Conservation (phyloP, 805 yeast species). For the Candida silvicultrix region DNA sequence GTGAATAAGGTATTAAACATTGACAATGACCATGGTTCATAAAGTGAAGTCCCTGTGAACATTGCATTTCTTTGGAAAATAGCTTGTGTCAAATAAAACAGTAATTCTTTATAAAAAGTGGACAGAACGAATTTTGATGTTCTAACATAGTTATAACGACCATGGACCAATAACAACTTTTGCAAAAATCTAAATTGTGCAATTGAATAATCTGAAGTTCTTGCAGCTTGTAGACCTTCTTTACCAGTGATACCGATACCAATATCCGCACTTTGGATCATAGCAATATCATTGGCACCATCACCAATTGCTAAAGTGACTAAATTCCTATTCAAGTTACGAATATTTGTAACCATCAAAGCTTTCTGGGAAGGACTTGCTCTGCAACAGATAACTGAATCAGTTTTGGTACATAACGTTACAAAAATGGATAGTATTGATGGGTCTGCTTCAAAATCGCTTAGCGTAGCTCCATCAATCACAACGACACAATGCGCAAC, state of each 20-base stretch:
- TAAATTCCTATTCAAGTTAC: slow-evolving; percentile 56
- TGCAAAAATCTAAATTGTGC: slow-evolving; percentile 87
- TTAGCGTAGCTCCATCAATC: slow-evolving; percentile 86
- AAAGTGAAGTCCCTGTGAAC: slow-evolving; percentile 89
- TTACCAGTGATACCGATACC: slow-evolving; percentile 97
- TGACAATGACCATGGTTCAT: slow-evolving; percentile 93
- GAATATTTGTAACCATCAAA: slow-evolving; percentile 73
- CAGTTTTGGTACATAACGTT: slow-evolving; percentile 80
- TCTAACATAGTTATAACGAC: slow-evolving; percentile 89
- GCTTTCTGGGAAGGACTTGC: slow-evolving; percentile 98
- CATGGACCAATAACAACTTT: slow-evolving; percentile 86
- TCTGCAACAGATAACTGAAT: slow-evolving; percentile 90
- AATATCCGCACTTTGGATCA: slow-evolving; percentile 98
- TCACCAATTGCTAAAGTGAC: slow-evolving; percentile 97
- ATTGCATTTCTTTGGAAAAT: slow-evolving; percentile 79
- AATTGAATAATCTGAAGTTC: slow-evolving; percentile 90
- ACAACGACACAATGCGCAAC: slow-evolving; percentile 95
- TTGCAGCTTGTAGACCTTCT: slow-evolving; percentile 95
- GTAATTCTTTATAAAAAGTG: slow-evolving; percentile 89
- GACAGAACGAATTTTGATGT: slow-evolving; percentile 88
- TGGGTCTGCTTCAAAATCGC: slow-evolving; percentile 65
- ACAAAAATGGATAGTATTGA: slow-evolving; percentile 69
- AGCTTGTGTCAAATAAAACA: slow-evolving; percentile 85
- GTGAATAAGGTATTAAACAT: slow-evolving; percentile 97
- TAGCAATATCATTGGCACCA: slow-evolving; percentile 98